A percentile compares a stretch with the other conserved stretches of the same genome.
These are phyloP conservation scores for Chalciporus sphaerocephalus DNA, from an alignment of 768 basidiomycete genomes.

Conservation along the genomic window DNA sequence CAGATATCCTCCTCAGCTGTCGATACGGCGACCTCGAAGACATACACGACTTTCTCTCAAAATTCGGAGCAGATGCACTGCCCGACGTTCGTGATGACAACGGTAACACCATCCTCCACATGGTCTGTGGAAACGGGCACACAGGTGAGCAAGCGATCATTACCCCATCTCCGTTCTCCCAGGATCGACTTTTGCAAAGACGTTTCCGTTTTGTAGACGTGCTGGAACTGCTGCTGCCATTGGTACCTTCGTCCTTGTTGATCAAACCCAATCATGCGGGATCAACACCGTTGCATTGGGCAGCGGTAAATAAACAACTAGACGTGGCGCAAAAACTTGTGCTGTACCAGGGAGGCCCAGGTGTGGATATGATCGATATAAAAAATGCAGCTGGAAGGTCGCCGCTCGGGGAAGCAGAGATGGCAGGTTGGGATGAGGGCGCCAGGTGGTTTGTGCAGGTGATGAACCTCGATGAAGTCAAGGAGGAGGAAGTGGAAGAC, in stretches of 20 bases:
- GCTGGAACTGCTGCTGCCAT: conserved; percentile 67
- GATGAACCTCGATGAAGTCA: conserved; percentile 65
- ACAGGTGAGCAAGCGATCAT: conserved; percentile 47
- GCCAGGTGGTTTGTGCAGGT: conserved; percentile 77
- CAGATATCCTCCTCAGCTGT: conserved; percentile 77
- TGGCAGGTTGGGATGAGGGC: conserved; percentile 78
- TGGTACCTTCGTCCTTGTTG: conserved; percentile 50
- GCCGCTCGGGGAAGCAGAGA: conserved; percentile 78
- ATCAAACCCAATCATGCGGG: conserved; percentile 61
- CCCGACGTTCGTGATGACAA: conserved; percentile 61
- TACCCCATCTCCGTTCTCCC: conserved; percentile 4
- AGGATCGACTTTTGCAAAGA: conserved; percentile 43
- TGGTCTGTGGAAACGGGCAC: conserved; percentile 88
- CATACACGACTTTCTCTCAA: conserved; percentile 57
- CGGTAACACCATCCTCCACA: conserved; percentile 79
- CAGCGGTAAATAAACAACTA: conserved; percentile 79
- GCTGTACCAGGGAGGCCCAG: conserved; percentile 50
- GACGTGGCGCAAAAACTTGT: conserved; percentile 56
- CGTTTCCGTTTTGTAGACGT: conserved; percentile 52
- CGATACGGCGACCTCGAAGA: conserved; percentile 88
- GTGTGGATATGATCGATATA: conserved; percentile 66
- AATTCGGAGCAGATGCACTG: conserved; percentile 51
- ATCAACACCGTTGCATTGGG: conserved; percentile 92
- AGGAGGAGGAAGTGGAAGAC: conserved; percentile 30
- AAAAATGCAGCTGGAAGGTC: conserved; percentile 71